Evolutionary conservation across 23 red algal species (phyloP).

Genomic region (Porphyridium purpureum): DNA sequence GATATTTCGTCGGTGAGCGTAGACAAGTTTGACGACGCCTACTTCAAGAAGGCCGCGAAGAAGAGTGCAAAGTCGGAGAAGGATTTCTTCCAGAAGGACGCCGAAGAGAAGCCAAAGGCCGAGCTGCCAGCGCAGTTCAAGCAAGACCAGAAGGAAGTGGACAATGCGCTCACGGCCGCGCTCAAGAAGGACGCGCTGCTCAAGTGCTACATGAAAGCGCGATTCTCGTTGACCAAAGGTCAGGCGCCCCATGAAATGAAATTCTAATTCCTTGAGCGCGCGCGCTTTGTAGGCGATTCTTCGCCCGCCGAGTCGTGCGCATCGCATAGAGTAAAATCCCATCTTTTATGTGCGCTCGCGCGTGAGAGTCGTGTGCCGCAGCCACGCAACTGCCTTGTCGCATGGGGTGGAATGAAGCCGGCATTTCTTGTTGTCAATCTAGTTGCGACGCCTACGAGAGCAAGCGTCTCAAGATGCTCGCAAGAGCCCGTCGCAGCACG

Average conservation of each 20-base stretch:
- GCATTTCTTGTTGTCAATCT: no score
- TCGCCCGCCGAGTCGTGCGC: no score
- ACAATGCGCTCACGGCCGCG: conserved; percentile 36
- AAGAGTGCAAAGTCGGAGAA: conserved; percentile 22
- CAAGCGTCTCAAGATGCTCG: no score
- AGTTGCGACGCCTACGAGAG: no score
- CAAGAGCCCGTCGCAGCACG: no score
- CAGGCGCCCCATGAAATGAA: conserved; percentile 77
- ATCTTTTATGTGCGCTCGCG: no score
- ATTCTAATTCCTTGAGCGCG: conserved; percentile 45
- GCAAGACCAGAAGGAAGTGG: conserved; percentile 54
- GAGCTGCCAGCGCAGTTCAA: conserved; percentile 38
- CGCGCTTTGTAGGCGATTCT: no score
- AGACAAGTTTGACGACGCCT: conserved; percentile 63
- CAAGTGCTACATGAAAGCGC: conserved; percentile 47
- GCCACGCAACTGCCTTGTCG: no score
- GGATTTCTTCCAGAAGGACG: conserved; percentile 21
- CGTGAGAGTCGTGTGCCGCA: no score
- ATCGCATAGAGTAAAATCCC: no score
- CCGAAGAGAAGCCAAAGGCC: conserved; percentile 6
- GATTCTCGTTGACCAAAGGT: conserved; percentile 68
- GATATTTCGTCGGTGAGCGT: conserved; percentile 53
- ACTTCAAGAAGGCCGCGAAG: conserved; percentile 50
- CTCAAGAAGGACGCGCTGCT: conserved; percentile 50
- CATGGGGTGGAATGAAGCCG: no score